Base-by-base conservation (phyloP, 345 rosid genomes). In the Heritiera fomes region DNA sequence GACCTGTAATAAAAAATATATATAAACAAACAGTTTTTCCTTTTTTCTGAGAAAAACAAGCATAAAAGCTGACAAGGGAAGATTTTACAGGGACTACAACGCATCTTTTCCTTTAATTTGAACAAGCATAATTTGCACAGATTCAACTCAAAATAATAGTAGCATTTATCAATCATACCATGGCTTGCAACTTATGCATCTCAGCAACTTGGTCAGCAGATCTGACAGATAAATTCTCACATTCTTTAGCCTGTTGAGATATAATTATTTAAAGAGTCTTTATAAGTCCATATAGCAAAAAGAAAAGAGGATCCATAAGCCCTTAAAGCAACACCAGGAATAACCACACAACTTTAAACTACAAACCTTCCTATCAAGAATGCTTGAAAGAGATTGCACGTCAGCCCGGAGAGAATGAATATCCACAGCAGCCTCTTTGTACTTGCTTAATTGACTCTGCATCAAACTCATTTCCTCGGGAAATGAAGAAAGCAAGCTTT, bases 401-500 rank as follows among this genome's bases (percentile, higher is more conserved):
- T 92, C 94, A 79, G 98, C 95, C 56, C 88, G 91, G 81, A 94
- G 83, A 71, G 93, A 84, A 82, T 91, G 95, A 80, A 94, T 86
- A 81, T 91, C 90, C 79, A 86, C 80, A 75, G 97, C 91, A 85
- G 89, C 88, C 78, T 90, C 94, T 84, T 92, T 96, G 84, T 64
- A 92, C 55, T 77, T 87, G 76, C 91, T 87, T 81, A 96, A 78
- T 71, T 92, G 95, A 80, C 88, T 86, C 86, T 91, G 94, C 99
- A 92, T 91, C 50, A 84, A 69, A 82, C 85, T 83, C 99, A 94
- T 92, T 79, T 94, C 95, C 84, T 90, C 93, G 3, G 99, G 98
- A 86, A 92, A 96, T 32, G 97, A 90, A 18, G 98, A 89, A 79
- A 91, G 87, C 88, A 94, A 83, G 43, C 88, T 92, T 84, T 92